Conservation (phyloP, 2,329 filamentous ascomycete genomes). For the Penicillium sp. region DNA sequence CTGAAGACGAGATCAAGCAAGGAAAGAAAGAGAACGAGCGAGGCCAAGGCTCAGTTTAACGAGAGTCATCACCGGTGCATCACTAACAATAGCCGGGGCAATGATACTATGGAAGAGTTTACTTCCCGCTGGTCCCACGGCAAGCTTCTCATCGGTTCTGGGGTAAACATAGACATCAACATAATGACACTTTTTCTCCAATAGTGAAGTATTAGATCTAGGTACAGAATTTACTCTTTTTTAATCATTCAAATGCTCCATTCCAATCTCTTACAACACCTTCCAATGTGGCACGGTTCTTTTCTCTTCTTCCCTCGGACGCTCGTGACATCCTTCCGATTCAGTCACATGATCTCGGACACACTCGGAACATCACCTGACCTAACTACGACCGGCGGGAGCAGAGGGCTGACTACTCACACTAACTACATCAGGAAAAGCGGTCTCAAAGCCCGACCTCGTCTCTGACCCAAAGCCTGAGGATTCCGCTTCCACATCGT, state of each 20-base stretch:
- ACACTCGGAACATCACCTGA: constrained; percentile 28
- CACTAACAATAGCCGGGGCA: constrained; percentile 21
- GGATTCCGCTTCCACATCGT: constrained; percentile 33
- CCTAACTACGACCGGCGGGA: no score
- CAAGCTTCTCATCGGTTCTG: constrained; percentile 8
- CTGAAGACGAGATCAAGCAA: background rate
- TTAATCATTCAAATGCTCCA: background rate
- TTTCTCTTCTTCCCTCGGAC: background rate
- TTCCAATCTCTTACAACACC: background rate
- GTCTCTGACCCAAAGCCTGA: constrained; percentile 29
- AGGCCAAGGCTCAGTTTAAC: background rate
- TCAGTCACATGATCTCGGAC: constrained; percentile 22
- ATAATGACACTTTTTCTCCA: background rate
- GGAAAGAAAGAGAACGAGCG: background rate
- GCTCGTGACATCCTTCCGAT: constrained; percentile 12
- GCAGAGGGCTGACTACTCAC: no score
- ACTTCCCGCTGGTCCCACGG: constrained; percentile 23
- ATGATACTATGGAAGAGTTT: constrained; percentile 20
- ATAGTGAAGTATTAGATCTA: no score
- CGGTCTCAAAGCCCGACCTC: constrained; percentile 25
- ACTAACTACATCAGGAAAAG: constrained; percentile 26
- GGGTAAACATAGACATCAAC: background rate
- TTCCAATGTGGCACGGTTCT: background rate
- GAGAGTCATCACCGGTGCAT: constrained; percentile 1
- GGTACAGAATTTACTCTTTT: no score